Conservation (phyloP, 2,329 filamentous ascomycete genomes). For the Alternaria postmessia region DNA sequence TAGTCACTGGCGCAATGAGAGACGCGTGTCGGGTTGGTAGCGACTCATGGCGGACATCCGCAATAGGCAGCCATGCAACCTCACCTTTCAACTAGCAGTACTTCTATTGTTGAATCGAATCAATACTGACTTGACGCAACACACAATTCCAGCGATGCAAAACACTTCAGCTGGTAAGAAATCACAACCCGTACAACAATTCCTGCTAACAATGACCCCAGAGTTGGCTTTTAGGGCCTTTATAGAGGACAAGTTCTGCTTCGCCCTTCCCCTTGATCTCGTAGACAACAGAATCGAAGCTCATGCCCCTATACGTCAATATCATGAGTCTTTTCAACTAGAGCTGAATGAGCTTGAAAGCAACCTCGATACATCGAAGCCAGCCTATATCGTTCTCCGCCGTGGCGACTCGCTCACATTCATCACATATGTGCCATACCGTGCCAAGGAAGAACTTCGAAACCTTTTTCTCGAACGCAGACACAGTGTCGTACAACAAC, state of each 20-base stretch:
- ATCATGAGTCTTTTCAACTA: constrained; percentile 17
- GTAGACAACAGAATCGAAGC: not conserved
- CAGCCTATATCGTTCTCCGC: constrained; percentile 34
- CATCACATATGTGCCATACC: constrained; percentile 36
- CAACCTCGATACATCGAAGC: constrained; percentile 19
- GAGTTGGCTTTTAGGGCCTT: not conserved
- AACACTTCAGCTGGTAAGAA: not conserved
- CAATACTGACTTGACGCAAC: not conserved
- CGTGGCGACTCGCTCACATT: constrained; percentile 19
- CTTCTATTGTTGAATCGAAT: not conserved
- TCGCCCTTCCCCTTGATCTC: not conserved
- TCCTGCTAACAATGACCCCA: not conserved
- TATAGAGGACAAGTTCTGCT: not conserved
- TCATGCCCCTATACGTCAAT: not conserved
- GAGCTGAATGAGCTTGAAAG: constrained; percentile 28
- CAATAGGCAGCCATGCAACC: not conserved
- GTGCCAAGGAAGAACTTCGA: constrained; percentile 19
- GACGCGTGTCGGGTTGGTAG: not conserved
- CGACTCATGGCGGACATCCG: not conserved
- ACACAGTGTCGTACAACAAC: constrained; percentile 14
- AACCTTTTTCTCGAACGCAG: constrained; percentile 22
- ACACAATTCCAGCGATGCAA: not conserved
- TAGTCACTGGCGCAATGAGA: not conserved
- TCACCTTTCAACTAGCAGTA: not conserved
- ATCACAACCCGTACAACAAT: fast-evolving